Conservation (phyloP, 257 asterid species). For the Leonotis leonurus region DNA sequence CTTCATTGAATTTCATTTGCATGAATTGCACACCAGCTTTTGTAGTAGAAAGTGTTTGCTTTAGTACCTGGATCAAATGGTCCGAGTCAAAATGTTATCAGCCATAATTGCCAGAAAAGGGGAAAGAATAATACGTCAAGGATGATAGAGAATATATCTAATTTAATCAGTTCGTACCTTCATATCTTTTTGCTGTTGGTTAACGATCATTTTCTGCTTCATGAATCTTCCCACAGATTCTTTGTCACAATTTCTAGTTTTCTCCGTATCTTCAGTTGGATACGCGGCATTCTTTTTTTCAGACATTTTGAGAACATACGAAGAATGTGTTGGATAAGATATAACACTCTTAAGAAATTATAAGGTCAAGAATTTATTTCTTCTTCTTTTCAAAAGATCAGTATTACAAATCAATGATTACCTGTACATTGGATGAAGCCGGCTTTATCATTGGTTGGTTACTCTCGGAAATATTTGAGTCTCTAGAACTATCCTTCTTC, state of each 20-base stretch:
- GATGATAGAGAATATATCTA: background rate
- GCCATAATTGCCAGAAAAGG: background rate
- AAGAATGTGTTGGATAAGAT: conserved; percentile 10
- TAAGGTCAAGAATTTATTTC: background rate
- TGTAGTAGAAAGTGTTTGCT: conserved; percentile 68
- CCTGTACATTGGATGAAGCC: conserved; percentile 38
- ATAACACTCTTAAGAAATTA: background rate
- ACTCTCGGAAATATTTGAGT: conserved; percentile 33
- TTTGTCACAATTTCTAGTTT: conserved; percentile 32
- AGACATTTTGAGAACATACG: conserved; percentile 13
- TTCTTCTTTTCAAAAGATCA: background rate
- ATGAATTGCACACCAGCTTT: conserved; percentile 87
- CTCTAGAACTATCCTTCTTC: conserved; percentile 41
- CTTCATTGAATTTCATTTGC: conserved; percentile 89
- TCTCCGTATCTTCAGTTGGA: conserved; percentile 29
- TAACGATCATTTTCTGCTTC: conserved; percentile 59
- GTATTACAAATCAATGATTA: conserved; percentile 15
- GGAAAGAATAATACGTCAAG: background rate
- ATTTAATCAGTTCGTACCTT: conserved; percentile 36
- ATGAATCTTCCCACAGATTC: conserved; percentile 35
- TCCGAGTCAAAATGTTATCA: conserved; percentile 1
- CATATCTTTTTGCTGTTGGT: conserved; percentile 63
- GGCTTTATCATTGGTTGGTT: conserved; percentile 27
- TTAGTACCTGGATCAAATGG: conserved; percentile 48
- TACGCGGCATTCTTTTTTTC: conserved; percentile 28